Percentiles rank a stretch among this genome's conserved stretches.
These are phyloP conservation scores for Rhizophagus prolifer DNA, from an alignment of 192 early-diverging fungal genomes.

Conservation along the genomic window DNA sequence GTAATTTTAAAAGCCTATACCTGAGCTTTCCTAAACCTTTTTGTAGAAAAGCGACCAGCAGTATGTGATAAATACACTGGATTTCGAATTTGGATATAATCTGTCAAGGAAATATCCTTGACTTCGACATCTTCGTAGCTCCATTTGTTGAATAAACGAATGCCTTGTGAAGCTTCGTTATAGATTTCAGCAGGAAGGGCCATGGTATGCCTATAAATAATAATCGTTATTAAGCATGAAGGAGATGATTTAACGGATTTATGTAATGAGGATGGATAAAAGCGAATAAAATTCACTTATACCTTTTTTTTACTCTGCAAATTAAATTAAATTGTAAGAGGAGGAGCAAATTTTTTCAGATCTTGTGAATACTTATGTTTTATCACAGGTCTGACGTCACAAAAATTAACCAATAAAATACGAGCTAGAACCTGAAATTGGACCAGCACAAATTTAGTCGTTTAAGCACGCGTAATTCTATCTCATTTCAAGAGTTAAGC, in stretches of 20 bases:
- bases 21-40: conserved; percentile 97
- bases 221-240: not conserved
- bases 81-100: conserved; percentile 91
- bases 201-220: not conserved
- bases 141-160: conserved; percentile 87
- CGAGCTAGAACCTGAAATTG: no score
- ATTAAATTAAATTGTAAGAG: not conserved
- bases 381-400: not conserved
- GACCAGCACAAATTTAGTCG: no score
- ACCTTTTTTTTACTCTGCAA: not conserved
- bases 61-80: conserved; percentile 98
- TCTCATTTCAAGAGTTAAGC: no score
- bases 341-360: not conserved
- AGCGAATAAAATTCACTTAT: not conserved
- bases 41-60: conserved; percentile 95
- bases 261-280: not conserved
- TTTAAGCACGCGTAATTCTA: no score
- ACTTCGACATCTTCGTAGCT: conserved; percentile 84
- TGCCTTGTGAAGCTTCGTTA: conserved; percentile 34
- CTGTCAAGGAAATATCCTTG: conserved; percentile 85
- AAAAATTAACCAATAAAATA: not conserved
- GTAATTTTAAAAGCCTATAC: conserved; percentile 37
- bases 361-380: not conserved
- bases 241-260: not conserved
- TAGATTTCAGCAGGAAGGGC: not conserved